Conservation (phyloP, 1,139 yeast genomes). For the Geotrichum reessii region DNA sequence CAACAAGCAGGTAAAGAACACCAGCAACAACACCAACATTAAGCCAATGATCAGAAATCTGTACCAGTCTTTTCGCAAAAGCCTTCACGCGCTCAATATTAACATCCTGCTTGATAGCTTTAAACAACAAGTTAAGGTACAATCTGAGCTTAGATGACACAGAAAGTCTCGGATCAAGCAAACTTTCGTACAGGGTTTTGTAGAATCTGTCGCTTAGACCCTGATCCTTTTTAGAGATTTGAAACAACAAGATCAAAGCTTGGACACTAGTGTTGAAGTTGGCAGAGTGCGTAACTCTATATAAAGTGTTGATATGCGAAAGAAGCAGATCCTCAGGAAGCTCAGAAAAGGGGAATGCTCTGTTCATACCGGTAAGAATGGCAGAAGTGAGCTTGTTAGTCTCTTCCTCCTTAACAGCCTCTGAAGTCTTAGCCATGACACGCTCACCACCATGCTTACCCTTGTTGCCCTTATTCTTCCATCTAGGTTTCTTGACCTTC, state of each 20-base stretch:
- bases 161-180: constrained; percentile 77
- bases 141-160: constrained; percentile 75
- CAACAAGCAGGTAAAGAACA: constrained; percentile 69
- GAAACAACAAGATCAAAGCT: constrained; percentile 79
- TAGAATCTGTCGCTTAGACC: constrained; percentile 62
- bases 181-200: constrained; percentile 83
- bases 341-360: constrained; percentile 90
- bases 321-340: constrained; percentile 68
- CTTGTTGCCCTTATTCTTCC: constrained; percentile 42
- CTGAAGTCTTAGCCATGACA: constrained; percentile 56
- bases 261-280: constrained; percentile 93
- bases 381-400: constrained; percentile 84
- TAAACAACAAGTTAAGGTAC: constrained; percentile 77
- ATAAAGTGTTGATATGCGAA: constrained; percentile 75
- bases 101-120: constrained; percentile 70
- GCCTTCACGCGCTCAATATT: constrained; percentile 69
- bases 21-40: constrained; percentile 90
- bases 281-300: constrained; percentile 86
- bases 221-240: constrained; percentile 44
- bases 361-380: constrained; percentile 86
- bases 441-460: constrained; percentile 72
- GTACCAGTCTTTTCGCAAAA: constrained; percentile 84
- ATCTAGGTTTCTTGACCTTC: constrained; percentile 41
- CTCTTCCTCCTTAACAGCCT: constrained; percentile 74
- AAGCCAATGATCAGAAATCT: constrained; percentile 78